Evolutionary conservation across 179 eudicot species (phyloP), one percentile per base, ranked within the genome.

Genomic region (Pouteria campechiana): DNA sequence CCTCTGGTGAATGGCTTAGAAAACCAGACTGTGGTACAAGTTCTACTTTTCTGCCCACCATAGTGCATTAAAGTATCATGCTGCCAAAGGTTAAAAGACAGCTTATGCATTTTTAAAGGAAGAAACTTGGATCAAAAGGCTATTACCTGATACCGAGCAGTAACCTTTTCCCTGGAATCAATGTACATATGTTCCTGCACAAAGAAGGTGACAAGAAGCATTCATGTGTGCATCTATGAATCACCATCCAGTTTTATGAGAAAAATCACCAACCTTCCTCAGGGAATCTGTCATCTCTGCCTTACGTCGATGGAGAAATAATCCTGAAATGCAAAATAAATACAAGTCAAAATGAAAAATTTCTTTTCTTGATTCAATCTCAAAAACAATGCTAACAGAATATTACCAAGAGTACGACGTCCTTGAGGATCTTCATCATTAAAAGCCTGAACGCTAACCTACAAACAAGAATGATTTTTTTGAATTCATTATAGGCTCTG

Each of bases 351-450:
- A 25, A 23, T 2, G 13, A 21, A 1, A 11, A 15, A n/a, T 10
- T 36, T 41, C 17, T 4, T 7, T 19, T 16, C 28, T 22, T 20
- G 16, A 41, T 12, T 13, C 0, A 5, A 32, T 12, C 13, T 2
- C 3, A 39, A 19, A 37, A 18, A 36, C 11, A 16, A 5, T 23
- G 47, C 43, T 38, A n/a, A n/a, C n/a, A 25, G 17, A 41, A 35
- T 25, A 29, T 50, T 83, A 92, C 99, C 99, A 18, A 92, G 92
- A 33, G 99, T 92, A 27, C 96, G 70, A 48, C 99, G 88, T 40
- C 99, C 99, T 69, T 87, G 99, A 58, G 96, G 94, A 57, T 92
- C 99, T 77, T 92, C 99, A 49, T 92, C 96, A 59, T 68, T 79
- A 56, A 92, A 92, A 47, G 99, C 99, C 68, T 92, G 99, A 54